Base-by-base conservation (phyloP, 176 grass and related monocot species). In the Avena eriantha region DNA sequence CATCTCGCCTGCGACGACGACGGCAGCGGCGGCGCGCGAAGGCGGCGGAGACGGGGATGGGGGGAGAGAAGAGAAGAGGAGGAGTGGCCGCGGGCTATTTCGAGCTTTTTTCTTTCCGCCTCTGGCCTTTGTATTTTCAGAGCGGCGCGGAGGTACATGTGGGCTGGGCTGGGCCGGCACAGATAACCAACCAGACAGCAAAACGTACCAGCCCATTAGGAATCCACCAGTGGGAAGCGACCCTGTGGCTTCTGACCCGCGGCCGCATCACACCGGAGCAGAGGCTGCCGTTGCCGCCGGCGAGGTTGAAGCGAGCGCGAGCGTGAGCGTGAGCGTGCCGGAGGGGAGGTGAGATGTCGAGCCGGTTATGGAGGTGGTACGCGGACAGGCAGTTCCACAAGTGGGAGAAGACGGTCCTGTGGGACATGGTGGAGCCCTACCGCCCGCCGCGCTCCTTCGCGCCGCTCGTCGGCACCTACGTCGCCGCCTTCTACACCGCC, bases 381-480 rank as follows among this genome's bases (percentile, higher is more conserved):
- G 96, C 93, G 23, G 93, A 98, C 78, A 78, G 94, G 82, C 86
- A 88, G 79, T 98, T 98, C 88, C 68, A 98, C 86, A 84, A 67
- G 87, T 98, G 93, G 90, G 97, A 98, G 80, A 98, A 96, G 89
- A 98, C 97, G 41, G 92, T 96, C 77, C 34, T 98, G 56, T 98
- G 97, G 97, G 97, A 94, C 82, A 96, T 98, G 97, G 80, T 98
- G 63, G 94, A 98, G 82, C 97, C 97, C 0, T 96, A 98, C 70
- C 80, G 92, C 50, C 94, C 90, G 69, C 92, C 90, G 21, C 87
- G 82, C 41, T 91, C 97, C 85, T 96, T 98, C 80, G 48, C 73
- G 45, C 97, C 94, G 39, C 92, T 98, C 87, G 73, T 96, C 45
- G 73, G 94, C 50, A 86, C 91, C 64, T 98, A 96, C 85, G 80